A percentile compares a stretch with the other conserved stretches of the same genome.
Evolutionary conservation across 2,329 filamentous ascomycete species (phyloP).

Genomic region (Thielaviopsis punctulata): DNA sequence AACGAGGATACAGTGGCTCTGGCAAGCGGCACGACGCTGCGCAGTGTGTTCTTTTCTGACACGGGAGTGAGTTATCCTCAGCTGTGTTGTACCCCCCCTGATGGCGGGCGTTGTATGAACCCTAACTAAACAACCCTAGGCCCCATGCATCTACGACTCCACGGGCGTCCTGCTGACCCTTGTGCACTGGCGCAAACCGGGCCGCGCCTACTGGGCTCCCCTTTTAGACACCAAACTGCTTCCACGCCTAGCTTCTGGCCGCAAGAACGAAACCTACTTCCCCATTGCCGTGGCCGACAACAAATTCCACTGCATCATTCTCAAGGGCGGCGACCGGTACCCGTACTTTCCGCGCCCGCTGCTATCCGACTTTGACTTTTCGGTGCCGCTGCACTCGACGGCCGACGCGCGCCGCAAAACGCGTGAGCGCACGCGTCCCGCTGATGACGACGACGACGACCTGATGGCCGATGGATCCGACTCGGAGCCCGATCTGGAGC

Average conservation of each 20-base stretch:
- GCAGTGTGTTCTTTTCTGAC: constrained; percentile 82
- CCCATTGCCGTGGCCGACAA: constrained; percentile 82
- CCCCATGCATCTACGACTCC: constrained; percentile 91
- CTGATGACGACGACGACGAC: constrained; percentile 20
- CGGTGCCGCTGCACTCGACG: constrained; percentile 47
- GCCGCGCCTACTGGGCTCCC: constrained; percentile 79
- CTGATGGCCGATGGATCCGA: constrained; percentile 15
- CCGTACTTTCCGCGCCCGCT: constrained; percentile 84
- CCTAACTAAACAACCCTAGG: constrained; percentile 30
- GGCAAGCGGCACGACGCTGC: constrained; percentile 53
- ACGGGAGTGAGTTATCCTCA: constrained; percentile 58
- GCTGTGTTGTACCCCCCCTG: too few species aligned
- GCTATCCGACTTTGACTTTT: constrained; percentile 85
- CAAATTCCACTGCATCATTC: constrained; percentile 96
- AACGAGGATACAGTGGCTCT: constrained; percentile 84
- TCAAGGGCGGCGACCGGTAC: constrained; percentile 86
- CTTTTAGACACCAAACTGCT: constrained; percentile 78
- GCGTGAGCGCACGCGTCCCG: constrained; percentile 17
- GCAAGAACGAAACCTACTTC: constrained; percentile 83
- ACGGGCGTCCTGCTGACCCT: constrained; percentile 76
- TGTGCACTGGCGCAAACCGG: constrained; percentile 74
- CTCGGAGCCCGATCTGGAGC: constrained; percentile 19
- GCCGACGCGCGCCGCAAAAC: constrained; percentile 16
- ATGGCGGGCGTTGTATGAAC: too few species aligned
- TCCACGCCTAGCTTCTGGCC: constrained; percentile 63